Evolutionary conservation across 2,329 filamentous ascomycete genomes (phyloP), one percentile per base, ranked within the genome.

Genomic region (Mariannaea sp.): DNA sequence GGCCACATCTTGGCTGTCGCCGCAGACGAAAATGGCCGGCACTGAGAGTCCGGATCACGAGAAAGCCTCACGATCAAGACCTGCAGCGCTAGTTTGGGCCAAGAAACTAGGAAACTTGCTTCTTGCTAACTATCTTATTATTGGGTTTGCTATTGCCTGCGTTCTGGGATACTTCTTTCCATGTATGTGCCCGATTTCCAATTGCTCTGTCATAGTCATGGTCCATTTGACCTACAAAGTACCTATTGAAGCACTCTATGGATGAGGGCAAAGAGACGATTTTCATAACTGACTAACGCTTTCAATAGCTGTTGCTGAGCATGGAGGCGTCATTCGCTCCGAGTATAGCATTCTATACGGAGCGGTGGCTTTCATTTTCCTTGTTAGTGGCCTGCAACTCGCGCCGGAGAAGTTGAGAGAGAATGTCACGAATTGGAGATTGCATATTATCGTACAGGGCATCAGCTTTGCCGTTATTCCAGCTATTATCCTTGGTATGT

Each of bases 381-480:
- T 90, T 51, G 78, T 89, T 59, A 89, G 86, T 49, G 87, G 87
- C 3, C 78, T 89, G 61, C 88, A 87, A 45, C 80, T 90, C 14
- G 79, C 85, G 7, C 83, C 82, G 0, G 75, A 78, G 27, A 83
- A 88, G 61, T 73, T 90, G 8, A 71, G 80, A 36, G 72, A 76
- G 45, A 87, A 89, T 62, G 77, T 83, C 53, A 77, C 78, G 49
- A 86, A 88, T 53, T 89, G 84, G 85, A 81, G 85, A 16, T 72
- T 90, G 13, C 87, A 90, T 63, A 65, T 85, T 8, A 76, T 88
- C 20, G 84, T 88, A 1, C 88, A 90, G 65, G 77, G 80, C 1
- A 83, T 84, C 57, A 87, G 83, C 49, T 89, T 88, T 65, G 71
- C 88, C 3, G 71, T 89, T 19, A 83, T 87, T 32, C 87, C 86